These are phyloP conservation scores for Centrapalus pauciflorus DNA, from an alignment of 129 eudicot genomes.

Conservation along the genomic window DNA sequence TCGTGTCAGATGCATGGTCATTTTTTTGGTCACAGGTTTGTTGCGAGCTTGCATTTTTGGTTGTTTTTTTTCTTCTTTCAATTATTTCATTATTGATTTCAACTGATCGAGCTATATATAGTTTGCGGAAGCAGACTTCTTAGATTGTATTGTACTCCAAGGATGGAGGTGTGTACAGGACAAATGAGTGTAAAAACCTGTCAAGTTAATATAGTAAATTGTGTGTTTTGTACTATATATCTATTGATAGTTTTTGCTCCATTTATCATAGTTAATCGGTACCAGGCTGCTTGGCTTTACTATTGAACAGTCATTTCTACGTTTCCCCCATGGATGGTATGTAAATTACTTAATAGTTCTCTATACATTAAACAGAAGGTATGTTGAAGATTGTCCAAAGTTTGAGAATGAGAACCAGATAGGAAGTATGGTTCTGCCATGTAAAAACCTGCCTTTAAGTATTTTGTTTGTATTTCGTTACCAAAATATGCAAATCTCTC, in stretches of 20 bases:
- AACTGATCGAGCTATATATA: conserved; percentile 22
- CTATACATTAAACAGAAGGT: too few relatives aligned
- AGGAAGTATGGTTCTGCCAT: too few relatives aligned
- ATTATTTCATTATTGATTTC: conserved; percentile 27
- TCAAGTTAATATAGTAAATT: conserved; percentile 32
- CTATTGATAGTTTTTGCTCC: neutral
- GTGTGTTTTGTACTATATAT: conserved; percentile 26
- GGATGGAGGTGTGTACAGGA: conserved; percentile 55
- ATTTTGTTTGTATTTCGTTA: too few relatives aligned
- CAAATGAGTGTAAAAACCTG: conserved; percentile 33
- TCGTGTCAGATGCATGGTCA: conserved; percentile 24
- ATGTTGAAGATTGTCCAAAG: too few relatives aligned
- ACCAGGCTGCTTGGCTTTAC: too few relatives aligned
- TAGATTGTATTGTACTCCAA: conserved; percentile 35
- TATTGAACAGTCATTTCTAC: too few relatives aligned
- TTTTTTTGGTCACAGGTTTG: conserved; percentile 37
- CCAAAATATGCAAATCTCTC: too few relatives aligned
- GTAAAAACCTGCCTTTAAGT: too few relatives aligned
- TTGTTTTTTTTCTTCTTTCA: conserved; percentile 6
- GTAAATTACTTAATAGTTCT: too few relatives aligned
- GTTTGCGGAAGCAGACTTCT: conserved; percentile 34
- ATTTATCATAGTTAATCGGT: conserved; percentile 4
- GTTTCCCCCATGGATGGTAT: too few relatives aligned
- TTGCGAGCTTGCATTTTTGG: conserved; percentile 65
- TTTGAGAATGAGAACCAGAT: too few relatives aligned